These are phyloP conservation scores for Vicia villosa DNA, from an alignment of 306 rosid genomes.

Conservation along the genomic window DNA sequence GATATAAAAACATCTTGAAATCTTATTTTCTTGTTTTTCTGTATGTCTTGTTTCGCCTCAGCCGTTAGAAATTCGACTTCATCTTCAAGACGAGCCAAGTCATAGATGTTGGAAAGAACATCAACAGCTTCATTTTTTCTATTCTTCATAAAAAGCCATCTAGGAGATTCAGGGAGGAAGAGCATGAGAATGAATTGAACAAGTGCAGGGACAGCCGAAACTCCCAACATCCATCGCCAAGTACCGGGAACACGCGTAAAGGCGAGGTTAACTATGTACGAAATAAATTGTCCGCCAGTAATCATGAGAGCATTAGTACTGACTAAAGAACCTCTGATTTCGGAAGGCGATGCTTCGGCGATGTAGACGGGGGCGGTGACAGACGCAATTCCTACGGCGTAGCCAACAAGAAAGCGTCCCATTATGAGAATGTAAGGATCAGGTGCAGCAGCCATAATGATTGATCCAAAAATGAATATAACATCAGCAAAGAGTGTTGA, in stretches of 20 bases:
- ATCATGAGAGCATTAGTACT: conserved; percentile 85
- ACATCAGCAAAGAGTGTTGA: conserved; percentile 80
- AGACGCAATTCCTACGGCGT: conserved; percentile 77
- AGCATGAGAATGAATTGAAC: conserved; percentile 81
- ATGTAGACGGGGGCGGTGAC: conserved; percentile 92
- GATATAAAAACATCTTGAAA: conserved; percentile 60
- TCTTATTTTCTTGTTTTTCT: conserved; percentile 41
- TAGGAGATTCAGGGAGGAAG: conserved; percentile 83
- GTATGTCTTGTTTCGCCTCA: conserved; percentile 62
- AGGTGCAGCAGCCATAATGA: conserved; percentile 75
- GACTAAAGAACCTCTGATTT: conserved; percentile 80
- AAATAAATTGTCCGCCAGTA: conserved; percentile 77
- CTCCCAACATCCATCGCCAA: conserved; percentile 98
- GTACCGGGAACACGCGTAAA: conserved; percentile 80
- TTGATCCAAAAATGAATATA: conserved; percentile 62
- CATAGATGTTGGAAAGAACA: conserved; percentile 77
- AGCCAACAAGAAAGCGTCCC: conserved; percentile 77
- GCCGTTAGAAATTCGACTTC: conserved; percentile 68
- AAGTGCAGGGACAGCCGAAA: conserved; percentile 77
- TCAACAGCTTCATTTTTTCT: conserved; percentile 61
- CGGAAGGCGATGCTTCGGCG: conserved; percentile 92
- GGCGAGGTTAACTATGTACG: conserved; percentile 76
- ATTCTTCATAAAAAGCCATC: conserved; percentile 85
- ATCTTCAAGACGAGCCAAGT: conserved; percentile 66
- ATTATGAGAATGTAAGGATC: conserved; percentile 68